Percentiles rank a stretch among this genome's conserved stretches.
These are phyloP conservation scores for Phytophthora multivora DNA, from an alignment of 352 stramenopile species.

Conservation along the genomic window DNA sequence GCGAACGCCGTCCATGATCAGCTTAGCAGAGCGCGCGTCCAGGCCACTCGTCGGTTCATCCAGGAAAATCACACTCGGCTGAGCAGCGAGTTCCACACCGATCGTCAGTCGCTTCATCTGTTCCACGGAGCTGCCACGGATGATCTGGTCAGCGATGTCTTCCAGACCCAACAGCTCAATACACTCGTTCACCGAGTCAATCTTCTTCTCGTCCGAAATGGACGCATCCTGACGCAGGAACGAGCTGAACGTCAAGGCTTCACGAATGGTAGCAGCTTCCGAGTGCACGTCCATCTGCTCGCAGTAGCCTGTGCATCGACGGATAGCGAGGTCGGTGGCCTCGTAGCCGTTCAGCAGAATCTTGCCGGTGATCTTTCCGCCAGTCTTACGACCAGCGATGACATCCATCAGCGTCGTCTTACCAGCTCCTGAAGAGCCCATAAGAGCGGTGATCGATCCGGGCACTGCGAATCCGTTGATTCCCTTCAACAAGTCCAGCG, in stretches of 20 bases:
- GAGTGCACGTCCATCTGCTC: conserved; percentile 11
- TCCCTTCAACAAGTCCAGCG: conserved; percentile 39
- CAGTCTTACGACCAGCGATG: conserved; percentile 79
- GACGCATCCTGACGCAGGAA: neutral
- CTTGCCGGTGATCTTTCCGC: conserved; percentile 73
- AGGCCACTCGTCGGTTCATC: neutral
- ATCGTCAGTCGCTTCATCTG: neutral
- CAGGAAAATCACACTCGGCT: neutral
- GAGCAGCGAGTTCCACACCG: neutral
- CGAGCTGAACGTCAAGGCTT: conserved; percentile 9
- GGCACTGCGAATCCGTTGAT: conserved; percentile 43
- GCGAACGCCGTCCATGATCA: conserved; percentile 19
- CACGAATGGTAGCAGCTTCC: conserved; percentile 13
- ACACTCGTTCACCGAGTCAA: conserved; percentile 1
- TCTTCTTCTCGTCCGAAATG: conserved; percentile 3
- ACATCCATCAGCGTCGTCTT: conserved; percentile 83
- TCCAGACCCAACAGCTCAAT: neutral
- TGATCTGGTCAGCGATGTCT: conserved; percentile 39
- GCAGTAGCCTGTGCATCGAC: conserved; percentile 20
- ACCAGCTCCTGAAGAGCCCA: conserved; percentile 49
- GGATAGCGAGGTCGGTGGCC: conserved; percentile 31
- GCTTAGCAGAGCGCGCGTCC: neutral
- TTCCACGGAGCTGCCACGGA: conserved; percentile 12
- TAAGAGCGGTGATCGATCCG: conserved; percentile 50
- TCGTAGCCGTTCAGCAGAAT: conserved; percentile 34